These are phyloP conservation scores for Jackrogersella minutella DNA, from an alignment of 495 filamentous ascomycete species.

Conservation along the genomic window DNA sequence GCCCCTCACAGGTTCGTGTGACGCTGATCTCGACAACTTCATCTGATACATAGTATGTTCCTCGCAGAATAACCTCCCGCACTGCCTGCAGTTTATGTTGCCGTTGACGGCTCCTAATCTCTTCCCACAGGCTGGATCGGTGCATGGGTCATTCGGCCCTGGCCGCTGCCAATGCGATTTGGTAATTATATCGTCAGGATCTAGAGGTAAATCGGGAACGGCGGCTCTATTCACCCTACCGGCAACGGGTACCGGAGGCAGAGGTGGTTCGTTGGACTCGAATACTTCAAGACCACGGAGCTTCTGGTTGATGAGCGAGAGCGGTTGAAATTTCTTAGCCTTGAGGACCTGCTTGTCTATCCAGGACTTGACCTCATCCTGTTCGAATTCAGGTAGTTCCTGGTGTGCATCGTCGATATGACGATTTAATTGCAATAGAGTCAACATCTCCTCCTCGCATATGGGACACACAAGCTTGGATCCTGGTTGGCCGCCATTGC, in stretches of 20 bases:
- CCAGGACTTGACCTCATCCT: slow-evolving; percentile 98
- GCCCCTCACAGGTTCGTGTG: slow-evolving; percentile 90
- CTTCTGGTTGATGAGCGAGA: slow-evolving; percentile 87
- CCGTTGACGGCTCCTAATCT: slow-evolving; percentile 80
- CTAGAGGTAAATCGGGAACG: slow-evolving; percentile 57
- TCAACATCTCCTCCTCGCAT: slow-evolving; percentile 97
- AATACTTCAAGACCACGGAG: slow-evolving; percentile 97
- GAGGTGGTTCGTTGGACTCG: slow-evolving; percentile 81
- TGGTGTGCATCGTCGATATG: slow-evolving; percentile 95
- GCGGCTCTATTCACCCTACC: slow-evolving; percentile 37
- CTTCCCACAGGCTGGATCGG: slow-evolving; percentile 86
- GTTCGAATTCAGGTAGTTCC: slow-evolving; percentile 89
- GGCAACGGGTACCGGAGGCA: slow-evolving; percentile 34
- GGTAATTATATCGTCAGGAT: slow-evolving; percentile 89
- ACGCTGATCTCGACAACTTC: slow-evolving; percentile 89
- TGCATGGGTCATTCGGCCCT: slow-evolving; percentile 76
- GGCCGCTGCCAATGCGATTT: slow-evolving; percentile 87
- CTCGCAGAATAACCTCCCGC: slow-evolving; percentile 93
- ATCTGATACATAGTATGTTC: slow-evolving; percentile 99
- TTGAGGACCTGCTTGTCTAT: slow-evolving; percentile 96
- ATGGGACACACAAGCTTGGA: slow-evolving; percentile 86
- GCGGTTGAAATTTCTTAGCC: slow-evolving; percentile 93
- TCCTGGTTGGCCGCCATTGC: slow-evolving; percentile 48
- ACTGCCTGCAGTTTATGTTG: slow-evolving; percentile 89
- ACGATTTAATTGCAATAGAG: slow-evolving; percentile 89